Base-by-base conservation (phyloP, 2,329 filamentous ascomycete genomes). In the Elsinoe ampelina region DNA sequence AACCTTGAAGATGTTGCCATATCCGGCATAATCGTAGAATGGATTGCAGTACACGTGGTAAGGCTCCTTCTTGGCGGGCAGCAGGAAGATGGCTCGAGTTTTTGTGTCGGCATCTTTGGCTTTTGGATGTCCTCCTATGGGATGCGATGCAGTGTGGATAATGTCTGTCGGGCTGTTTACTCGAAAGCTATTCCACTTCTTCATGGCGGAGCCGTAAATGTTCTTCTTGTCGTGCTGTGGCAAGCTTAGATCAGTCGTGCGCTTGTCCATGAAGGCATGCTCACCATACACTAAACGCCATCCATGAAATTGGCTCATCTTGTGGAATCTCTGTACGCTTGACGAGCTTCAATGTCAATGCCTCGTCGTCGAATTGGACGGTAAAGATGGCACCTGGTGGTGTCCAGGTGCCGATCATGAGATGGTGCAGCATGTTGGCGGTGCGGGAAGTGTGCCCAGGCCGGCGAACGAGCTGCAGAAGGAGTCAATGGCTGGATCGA, bases 261-360 rank as follows among this genome's bases (percentile, higher is more conserved):
- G 52, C 30, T 48, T 6, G 57, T 19, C 13, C 32, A 15, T 3
- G 15, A 34, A 34, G 36, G 32, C 5, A 34, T 26, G 54, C 54
- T 56, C 26, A 30, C 66, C 85, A 73, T 75, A 89, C 87, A 70
- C 89, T 86, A 66, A 95, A 92, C 13, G 88, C 85, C 86, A 95
- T 92, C 89, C 89, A 95, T 59, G 89, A 95, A 63, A 95, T 93
- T 6, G 89, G 87, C 72, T 95, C 88, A 61, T 92, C 86, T 54
- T 86, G 73, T 3, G 88, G 85, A 57, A 95, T 93, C 58, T 84
- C 82, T 1, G 88, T 93, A 64, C 85, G 83, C 75, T 92, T 90
- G 67, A 95, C 74, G 66, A 93, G 72, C 63, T 85, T 80, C 59
- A 95, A 73, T 5, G 84, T 85, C 62, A 90, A 75, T 38, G 81